phyloP scores from a whole-genome alignment of 345 rosid species.

The Pseudoturritis turrita region DNA sequence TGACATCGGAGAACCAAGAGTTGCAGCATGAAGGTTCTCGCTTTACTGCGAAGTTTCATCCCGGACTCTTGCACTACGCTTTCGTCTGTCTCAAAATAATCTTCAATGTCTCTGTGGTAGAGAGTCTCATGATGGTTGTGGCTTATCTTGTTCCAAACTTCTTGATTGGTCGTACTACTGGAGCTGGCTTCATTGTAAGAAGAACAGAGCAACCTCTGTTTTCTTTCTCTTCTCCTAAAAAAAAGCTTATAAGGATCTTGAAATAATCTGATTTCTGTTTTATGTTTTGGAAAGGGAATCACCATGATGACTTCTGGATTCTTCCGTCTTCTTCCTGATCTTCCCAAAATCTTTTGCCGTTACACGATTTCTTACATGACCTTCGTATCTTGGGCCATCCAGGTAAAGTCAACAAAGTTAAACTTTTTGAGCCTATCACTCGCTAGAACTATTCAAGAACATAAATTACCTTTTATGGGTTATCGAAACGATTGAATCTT shows the following conservation, averaged over 20 bases:
- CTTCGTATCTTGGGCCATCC: constrained; percentile 74
- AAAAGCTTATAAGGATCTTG: background rate
- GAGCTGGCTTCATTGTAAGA: constrained; percentile 83
- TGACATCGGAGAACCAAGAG: no score
- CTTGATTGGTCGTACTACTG: constrained; percentile 63
- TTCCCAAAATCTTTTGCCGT: constrained; percentile 78
- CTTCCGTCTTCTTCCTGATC: constrained; percentile 72
- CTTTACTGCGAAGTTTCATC: constrained; percentile 61
- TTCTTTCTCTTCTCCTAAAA: background rate
- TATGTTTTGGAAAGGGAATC: constrained; percentile 47
- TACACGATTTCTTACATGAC: constrained; percentile 68
- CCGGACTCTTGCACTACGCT: constrained; percentile 48
- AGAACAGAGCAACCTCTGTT: constrained; percentile 19
- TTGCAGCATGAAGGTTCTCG: no score
- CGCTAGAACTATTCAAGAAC: no score
- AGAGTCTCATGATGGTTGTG: constrained; percentile 86
- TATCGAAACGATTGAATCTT: background rate
- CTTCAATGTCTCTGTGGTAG: constrained; percentile 58
- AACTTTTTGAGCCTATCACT: background rate
- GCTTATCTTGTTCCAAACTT: constrained; percentile 85
- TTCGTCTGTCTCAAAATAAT: constrained; percentile 68
- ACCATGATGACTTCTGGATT: constrained; percentile 89
- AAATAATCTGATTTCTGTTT: background rate
- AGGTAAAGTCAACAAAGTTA: constrained; percentile 36
- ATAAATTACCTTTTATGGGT: background rate